Evolutionary conservation across 2,329 filamentous ascomycete species (phyloP).

Genomic region (Blumeria hordei): DNA sequence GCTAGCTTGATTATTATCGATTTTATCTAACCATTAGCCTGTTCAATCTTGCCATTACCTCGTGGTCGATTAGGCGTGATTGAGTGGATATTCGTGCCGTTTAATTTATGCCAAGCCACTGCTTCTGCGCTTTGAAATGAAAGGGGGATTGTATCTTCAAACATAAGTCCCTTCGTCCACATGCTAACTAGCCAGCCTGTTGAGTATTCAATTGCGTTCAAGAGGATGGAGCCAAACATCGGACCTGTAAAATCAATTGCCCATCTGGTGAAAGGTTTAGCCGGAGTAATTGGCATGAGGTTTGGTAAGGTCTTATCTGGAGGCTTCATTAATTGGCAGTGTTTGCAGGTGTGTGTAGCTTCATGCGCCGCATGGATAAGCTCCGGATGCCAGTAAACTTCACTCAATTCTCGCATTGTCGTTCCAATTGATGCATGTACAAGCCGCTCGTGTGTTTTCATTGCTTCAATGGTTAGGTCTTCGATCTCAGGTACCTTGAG

Average conservation of each 20-base stretch:
- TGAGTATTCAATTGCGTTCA: not conserved
- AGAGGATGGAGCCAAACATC: not conserved
- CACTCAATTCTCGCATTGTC: not conserved
- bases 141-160: not conserved
- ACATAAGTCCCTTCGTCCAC: constrained; percentile 1
- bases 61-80: not conserved
- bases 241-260: constrained; percentile 1
- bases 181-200: not conserved
- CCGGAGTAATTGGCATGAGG: not conserved
- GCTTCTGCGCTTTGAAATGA: constrained; percentile 2
- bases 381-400: not conserved
- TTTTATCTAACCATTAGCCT: constrained; percentile 1
- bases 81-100: not conserved
- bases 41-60: constrained; percentile 1
- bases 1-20: constrained; percentile 1
- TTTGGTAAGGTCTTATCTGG: not conserved
- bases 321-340: not conserved
- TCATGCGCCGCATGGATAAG: not conserved
- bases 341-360: not conserved
- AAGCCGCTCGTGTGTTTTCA: not conserved
- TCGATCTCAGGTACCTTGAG: constrained; percentile 1
- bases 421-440: not conserved
- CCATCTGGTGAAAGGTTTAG: not conserved
- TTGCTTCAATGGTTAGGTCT: constrained; percentile 1
- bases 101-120: constrained; percentile 1